Conservation (phyloP, 441 rosid genomes). For the Adansonia gregorii region DNA sequence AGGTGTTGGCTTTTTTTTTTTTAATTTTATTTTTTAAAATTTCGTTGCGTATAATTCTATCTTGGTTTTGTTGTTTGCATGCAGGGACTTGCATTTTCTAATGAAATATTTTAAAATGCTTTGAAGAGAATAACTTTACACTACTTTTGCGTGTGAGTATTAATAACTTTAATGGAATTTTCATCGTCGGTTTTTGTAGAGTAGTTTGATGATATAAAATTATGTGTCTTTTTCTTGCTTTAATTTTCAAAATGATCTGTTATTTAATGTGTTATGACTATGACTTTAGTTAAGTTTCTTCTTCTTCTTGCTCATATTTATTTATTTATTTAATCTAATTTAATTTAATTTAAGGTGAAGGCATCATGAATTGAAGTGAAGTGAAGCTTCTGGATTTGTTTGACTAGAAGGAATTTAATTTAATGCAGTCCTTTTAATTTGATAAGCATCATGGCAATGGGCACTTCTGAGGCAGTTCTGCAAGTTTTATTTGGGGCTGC, state of each 20-base stretch:
- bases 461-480: slow-evolving; percentile 53
- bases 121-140: background rate
- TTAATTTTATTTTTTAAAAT: too few species aligned
- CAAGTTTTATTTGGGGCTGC: slow-evolving; percentile 52
- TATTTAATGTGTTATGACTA: background rate
- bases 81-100: background rate
- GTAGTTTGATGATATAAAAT: background rate
- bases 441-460: slow-evolving; percentile 40
- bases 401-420: background rate
- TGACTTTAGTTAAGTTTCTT: background rate
- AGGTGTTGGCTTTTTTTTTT: background rate
- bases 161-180: background rate
- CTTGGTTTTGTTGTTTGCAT: slow-evolving; percentile 2
- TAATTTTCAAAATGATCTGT: background rate
- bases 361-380: slow-evolving; percentile 14
- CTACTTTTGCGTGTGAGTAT: background rate
- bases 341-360: background rate
- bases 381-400: slow-evolving; percentile 6
- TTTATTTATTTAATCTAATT: background rate
- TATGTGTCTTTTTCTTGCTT: background rate
- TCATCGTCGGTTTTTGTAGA: background rate
- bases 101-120: background rate
- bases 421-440: slow-evolving; percentile 6
- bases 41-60: background rate
- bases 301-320: background rate